Conservation (phyloP, 1,139 yeast species). For the Zygotorulaspora mrakii region DNA sequence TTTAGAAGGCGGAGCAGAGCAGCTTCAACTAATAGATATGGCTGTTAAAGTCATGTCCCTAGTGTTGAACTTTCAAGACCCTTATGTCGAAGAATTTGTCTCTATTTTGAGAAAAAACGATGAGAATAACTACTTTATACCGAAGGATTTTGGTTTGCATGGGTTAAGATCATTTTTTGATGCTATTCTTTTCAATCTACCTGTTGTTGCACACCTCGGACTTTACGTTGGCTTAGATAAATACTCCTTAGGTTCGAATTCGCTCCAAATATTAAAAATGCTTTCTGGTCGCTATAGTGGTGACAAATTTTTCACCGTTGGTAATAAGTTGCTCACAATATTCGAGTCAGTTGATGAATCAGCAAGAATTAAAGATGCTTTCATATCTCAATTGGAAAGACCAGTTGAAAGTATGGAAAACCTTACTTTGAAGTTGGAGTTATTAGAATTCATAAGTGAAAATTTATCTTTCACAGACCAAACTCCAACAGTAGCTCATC, state of each 20-base stretch:
- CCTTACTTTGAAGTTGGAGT: conserved; percentile 51
- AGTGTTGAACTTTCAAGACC: conserved; percentile 53
- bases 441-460: conserved; percentile 55
- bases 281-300: conserved; percentile 39
- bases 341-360: conserved; percentile 71
- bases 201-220: conserved; percentile 64
- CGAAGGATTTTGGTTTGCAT: conserved; percentile 54
- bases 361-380: conserved; percentile 62
- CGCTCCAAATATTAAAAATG: conserved; percentile 53
- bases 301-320: conserved; percentile 40
- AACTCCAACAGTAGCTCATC: conserved; percentile 58
- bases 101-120: conserved; percentile 42
- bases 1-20: conserved; percentile 37
- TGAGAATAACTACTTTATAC: conserved; percentile 40
- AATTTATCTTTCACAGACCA: conserved; percentile 45
- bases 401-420: conserved; percentile 38
- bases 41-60: conserved; percentile 47
- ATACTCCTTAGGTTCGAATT: conserved; percentile 46
- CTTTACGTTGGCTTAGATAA: conserved; percentile 62
- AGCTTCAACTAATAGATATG: conserved; percentile 38
- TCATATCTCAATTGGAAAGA: conserved; percentile 65
- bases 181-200: conserved; percentile 62
- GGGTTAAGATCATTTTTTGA: conserved; percentile 67
- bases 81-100: conserved; percentile 48
- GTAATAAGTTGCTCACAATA: conserved; percentile 66